Percentiles rank a stretch among this genome's conserved stretches.
These are phyloP conservation scores for Trichoderma semiorbis DNA, from an alignment of 2,329 filamentous ascomycete species.

Conservation along the genomic window DNA sequence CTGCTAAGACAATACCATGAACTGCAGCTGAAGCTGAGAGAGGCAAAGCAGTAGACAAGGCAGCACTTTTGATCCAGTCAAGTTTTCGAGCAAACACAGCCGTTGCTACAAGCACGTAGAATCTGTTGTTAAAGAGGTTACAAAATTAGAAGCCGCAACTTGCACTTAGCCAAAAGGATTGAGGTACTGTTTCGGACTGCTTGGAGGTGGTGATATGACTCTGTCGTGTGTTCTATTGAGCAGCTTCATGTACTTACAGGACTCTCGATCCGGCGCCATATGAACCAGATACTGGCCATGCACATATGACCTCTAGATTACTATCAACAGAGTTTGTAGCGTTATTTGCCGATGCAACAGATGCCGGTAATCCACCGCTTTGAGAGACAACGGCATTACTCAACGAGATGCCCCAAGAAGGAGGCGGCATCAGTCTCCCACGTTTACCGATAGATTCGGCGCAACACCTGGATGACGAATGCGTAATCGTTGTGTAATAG, in stretches of 20 bases:
- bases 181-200: not conserved
- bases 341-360: not conserved
- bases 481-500: not conserved
- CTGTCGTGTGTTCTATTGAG: not conserved
- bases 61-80: constrained; percentile 61
- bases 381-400: constrained; percentile 6
- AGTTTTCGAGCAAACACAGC: constrained; percentile 60
- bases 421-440: constrained; percentile 10
- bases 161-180: not conserved
- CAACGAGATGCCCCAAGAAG: not conserved
- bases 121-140: constrained; percentile 36
- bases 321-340: constrained; percentile 16
- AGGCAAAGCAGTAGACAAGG: constrained; percentile 59
- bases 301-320: constrained; percentile 47
- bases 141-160: not conserved
- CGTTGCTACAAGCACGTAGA: constrained; percentile 61
- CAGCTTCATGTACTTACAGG: constrained; percentile 41
- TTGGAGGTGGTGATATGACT: not conserved
- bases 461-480: not conserved
- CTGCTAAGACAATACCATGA: constrained; percentile 60
- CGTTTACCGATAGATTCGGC: not conserved
- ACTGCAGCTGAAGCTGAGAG: constrained; percentile 62
- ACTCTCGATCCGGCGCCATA: constrained; percentile 54
- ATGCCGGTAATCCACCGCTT: not conserved
- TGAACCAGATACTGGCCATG: constrained; percentile 55